Evolutionary conservation across 495 filamentous ascomycete species (phyloP).

Genomic region (Xylaria scruposa): DNA sequence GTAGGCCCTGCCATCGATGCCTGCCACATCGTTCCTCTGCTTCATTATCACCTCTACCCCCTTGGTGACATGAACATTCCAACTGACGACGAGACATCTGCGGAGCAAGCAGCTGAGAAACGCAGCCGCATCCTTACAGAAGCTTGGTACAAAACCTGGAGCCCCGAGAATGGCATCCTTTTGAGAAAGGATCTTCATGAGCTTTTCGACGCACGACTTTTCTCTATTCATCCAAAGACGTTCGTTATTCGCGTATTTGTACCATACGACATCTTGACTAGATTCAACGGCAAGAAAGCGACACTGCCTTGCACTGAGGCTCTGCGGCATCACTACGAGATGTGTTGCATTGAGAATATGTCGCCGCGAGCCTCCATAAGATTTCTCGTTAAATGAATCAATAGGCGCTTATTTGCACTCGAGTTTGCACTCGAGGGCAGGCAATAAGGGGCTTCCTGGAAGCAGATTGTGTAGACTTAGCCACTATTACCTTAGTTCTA

Average conservation of each 20-base stretch:
- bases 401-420: no score
- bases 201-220: background rate
- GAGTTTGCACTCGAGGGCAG: no score
- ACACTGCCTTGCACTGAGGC: background rate
- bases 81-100: background rate
- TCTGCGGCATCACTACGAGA: background rate
- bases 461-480: no score
- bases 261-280: background rate
- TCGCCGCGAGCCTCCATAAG: no score
- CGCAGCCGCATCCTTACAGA: background rate
- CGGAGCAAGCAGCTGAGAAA: no score
- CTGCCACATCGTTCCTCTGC: constrained; percentile 12
- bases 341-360: background rate
- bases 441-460: no score
- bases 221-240: background rate
- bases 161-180: constrained; percentile 10
- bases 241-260: background rate
- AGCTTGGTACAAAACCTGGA: constrained; percentile 3
- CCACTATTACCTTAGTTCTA: no score
- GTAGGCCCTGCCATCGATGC: constrained; percentile 11
- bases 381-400: no score
- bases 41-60: background rate
- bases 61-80: background rate
- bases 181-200: constrained; percentile 10
- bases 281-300: background rate